Evolutionary conservation across 371 early-diverging fungal species (phyloP), one percentile per base, ranked within the genome.

Genomic region (Rhizopus stolonifer): DNA sequence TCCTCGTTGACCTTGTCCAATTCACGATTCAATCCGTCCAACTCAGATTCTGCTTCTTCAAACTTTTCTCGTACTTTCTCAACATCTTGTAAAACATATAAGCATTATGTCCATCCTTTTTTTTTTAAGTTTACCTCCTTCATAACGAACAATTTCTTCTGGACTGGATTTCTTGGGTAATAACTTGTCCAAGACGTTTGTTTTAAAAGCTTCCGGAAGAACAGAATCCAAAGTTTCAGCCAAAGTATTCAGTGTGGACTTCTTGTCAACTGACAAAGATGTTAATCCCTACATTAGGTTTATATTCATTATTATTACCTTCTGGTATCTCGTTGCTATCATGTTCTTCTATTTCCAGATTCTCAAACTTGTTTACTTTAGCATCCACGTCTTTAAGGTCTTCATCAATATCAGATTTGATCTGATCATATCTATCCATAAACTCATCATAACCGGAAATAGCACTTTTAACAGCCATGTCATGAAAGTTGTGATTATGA

Each of bases 401-500:
- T 10, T 61, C 54, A 10, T 75, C 62, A 17, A 71, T 63, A 10
- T 58, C 52, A 14, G 52, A 18, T 42, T 61, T 64, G 14, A 61
- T 33, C 3, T 56, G 54, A 8, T 65, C 70, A 38, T 60, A 71
- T 10, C 64, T 66, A 4, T 57, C 64, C 3, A 81, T 33, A 40
- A 84, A 86, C 43, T 80, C 83, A 26, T 85, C 83, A 42, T 80
- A 88, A 1, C 70, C 82, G 3, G 72, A 49, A 33, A 90, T 77
- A 1, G 89, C 84, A 4, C 64, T 60, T 25, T 82, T 83, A 14
- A 90, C 90, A 24, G 89, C 90, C 65, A 80, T 70, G 54, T 91
- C 92, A 58, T 88, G 86, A 56, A 74, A 90, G 58, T 91, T 89
- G 45, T 84, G 81, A 65, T 91, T 89, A 54, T 88, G 86, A 43